Conservation (phyloP, 1,139 yeast genomes). For the Candida gigantensis region DNA sequence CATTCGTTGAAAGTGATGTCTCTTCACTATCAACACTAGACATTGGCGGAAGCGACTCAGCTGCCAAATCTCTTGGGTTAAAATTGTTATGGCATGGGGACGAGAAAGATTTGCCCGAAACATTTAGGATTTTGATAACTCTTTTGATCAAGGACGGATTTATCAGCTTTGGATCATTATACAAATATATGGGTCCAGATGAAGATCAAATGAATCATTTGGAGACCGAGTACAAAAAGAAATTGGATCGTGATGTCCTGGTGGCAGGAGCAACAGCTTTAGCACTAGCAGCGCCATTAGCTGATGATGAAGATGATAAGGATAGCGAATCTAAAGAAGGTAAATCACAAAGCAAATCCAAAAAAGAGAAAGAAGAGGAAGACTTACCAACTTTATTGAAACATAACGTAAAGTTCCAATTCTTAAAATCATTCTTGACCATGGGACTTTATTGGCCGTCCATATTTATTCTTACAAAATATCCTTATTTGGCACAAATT, state of each 20-base stretch:
- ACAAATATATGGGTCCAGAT: constrained; percentile 54
- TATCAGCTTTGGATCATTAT: constrained; percentile 63
- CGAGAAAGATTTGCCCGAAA: constrained; percentile 42
- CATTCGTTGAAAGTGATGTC: constrained; percentile 35
- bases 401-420: constrained; percentile 31
- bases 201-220: constrained; percentile 42
- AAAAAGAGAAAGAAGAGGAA: constrained; percentile 15
- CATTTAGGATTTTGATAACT: constrained; percentile 47
- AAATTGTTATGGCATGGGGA: constrained; percentile 44
- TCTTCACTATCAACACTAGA: constrained; percentile 32
- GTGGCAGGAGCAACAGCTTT: constrained; percentile 76
- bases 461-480: constrained; percentile 56
- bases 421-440: constrained; percentile 56
- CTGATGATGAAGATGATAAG: constrained; percentile 55
- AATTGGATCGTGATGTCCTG: constrained; percentile 61
- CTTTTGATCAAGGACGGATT: constrained; percentile 70
- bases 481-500: constrained; percentile 63
- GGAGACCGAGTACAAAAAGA: constrained; percentile 48
- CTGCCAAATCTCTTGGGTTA: constrained; percentile 61
- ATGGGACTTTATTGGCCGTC: constrained; percentile 70
- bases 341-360: constrained; percentile 10
- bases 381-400: constrained; percentile 13
- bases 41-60: constrained; percentile 68
- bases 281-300: constrained; percentile 84
- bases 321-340: constrained; percentile 17